Conservation (phyloP, 2,329 filamentous ascomycete genomes). For the Colletotrichum gigasporum region DNA sequence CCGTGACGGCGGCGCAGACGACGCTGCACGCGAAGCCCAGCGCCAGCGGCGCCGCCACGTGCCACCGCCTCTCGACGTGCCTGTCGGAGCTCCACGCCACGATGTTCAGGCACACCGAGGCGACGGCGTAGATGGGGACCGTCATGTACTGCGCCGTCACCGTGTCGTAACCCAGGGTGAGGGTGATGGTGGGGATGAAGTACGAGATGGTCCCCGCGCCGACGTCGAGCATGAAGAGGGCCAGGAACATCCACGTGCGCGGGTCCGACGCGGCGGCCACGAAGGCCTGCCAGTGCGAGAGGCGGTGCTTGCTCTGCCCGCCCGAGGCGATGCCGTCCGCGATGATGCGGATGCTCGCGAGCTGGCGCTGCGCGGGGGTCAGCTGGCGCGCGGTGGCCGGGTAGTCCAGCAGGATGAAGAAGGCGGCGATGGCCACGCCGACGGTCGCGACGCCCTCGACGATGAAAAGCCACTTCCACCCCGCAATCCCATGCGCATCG, state of each 20-base stretch:
- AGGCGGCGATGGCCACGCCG: conserved; percentile 68
- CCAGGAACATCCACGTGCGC: conserved; percentile 56
- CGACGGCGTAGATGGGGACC: conserved; percentile 41
- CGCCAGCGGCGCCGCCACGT: conserved; percentile 32
- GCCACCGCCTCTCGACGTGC: conserved; percentile 35
- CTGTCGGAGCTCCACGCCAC: conserved; percentile 36
- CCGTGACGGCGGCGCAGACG: conserved; percentile 35
- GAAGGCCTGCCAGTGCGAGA: conserved; percentile 39
- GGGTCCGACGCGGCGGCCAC: conserved; percentile 52
- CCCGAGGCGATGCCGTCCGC: conserved; percentile 49
- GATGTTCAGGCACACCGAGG: conserved; percentile 34
- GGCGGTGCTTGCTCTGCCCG: conserved; percentile 36
- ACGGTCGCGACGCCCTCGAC: conserved; percentile 72
- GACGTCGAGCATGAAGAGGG: conserved; percentile 57
- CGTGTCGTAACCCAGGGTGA: conserved; percentile 55
- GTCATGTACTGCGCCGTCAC: conserved; percentile 58
- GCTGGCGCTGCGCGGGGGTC: conserved; percentile 65
- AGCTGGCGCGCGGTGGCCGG: conserved; percentile 71
- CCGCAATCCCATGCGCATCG: conserved; percentile 54
- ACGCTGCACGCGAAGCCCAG: conserved; percentile 34
- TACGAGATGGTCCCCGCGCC: conserved; percentile 61
- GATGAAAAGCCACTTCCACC: conserved; percentile 65
- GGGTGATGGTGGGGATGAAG: conserved; percentile 62
- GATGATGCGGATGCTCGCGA: conserved; percentile 60
- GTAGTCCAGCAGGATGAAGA: conserved; percentile 77